phyloP scores from a whole-genome alignment of 371 early-diverging fungal genomes.

The Mortierella sp. region DNA sequence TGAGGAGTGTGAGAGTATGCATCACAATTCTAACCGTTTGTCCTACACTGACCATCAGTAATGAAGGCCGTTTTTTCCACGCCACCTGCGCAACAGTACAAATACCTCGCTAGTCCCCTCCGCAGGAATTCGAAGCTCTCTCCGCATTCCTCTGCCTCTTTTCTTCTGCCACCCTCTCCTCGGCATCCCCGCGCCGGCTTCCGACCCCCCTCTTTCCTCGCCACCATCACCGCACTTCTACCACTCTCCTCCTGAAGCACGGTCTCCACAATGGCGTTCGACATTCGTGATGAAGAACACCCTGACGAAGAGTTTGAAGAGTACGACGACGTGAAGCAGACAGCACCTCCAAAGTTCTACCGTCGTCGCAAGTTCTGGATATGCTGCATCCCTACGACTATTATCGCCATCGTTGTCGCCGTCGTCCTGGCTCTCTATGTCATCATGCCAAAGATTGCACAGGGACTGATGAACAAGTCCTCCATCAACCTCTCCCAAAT shows the following conservation, averaged over 20 bases:
- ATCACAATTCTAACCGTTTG: too few species aligned
- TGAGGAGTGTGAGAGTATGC: too few species aligned
- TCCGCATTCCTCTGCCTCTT: too few species aligned
- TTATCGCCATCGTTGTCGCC: conserved; percentile 60
- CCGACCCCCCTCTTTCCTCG: neutral
- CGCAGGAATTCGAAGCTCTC: too few species aligned
- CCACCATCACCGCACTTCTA: neutral
- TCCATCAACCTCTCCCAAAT: conserved; percentile 36
- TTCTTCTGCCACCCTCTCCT: too few species aligned
- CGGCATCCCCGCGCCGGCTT: too few species aligned
- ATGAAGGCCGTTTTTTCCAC: too few species aligned
- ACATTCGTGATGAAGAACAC: conserved; percentile 49
- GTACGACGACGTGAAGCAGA: conserved; percentile 45
- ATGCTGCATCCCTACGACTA: conserved; percentile 60
- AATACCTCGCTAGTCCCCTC: too few species aligned
- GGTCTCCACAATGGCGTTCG: conserved; percentile 37
- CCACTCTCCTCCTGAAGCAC: too few species aligned
- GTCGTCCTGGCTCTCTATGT: conserved; percentile 64
- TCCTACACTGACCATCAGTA: too few species aligned
- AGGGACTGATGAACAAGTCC: conserved; percentile 55
- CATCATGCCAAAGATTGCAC: conserved; percentile 72
- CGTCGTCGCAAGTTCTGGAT: conserved; percentile 69
- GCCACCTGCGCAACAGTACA: too few species aligned
- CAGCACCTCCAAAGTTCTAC: conserved; percentile 56
- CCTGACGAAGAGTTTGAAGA: conserved; percentile 48